phyloP scores from a whole-genome alignment of 768 basidiomycete genomes.

The Lactarius psammicola region DNA sequence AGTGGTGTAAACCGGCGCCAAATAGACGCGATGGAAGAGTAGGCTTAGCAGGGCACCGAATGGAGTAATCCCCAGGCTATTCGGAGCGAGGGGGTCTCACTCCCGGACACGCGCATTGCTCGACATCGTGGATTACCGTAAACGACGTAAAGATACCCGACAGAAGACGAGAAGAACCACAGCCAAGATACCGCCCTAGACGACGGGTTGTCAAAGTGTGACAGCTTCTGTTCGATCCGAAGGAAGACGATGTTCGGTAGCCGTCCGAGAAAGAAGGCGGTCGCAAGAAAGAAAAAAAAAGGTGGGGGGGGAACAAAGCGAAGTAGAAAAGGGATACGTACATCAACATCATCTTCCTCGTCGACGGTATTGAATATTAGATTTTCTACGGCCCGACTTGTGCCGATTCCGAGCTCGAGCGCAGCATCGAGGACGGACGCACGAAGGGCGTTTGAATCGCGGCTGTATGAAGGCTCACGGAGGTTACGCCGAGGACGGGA shows the following conservation, averaged over 20 bases:
- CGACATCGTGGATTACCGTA: neutral
- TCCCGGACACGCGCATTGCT: neutral
- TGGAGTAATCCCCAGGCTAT: neutral
- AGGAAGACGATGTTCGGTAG: neutral
- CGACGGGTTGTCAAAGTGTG: constrained; percentile 3
- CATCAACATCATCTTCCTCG: constrained; percentile 50
- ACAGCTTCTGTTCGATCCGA: constrained; percentile 1
- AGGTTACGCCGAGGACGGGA: constrained; percentile 10
- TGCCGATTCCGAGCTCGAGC: constrained; percentile 62
- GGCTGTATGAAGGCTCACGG: constrained; percentile 28
- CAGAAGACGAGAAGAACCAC: neutral
- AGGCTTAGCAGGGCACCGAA: neutral
- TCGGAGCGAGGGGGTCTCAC: neutral
- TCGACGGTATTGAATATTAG: constrained; percentile 71
- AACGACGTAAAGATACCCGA: neutral
- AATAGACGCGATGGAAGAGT: neutral
- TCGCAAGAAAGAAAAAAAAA: neutral
- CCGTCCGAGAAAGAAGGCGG: neutral
- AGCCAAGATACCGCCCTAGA: neutral
- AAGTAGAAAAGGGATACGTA: constrained; percentile 27
- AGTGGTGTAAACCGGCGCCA: too few species aligned
- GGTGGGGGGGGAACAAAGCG: neutral
- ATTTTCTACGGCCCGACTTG: constrained; percentile 56
- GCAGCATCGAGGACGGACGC: constrained; percentile 76
- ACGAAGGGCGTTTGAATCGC: constrained; percentile 59